phyloP scores from a whole-genome alignment of 257 asterid species.

The Eucommia ulmoides region DNA sequence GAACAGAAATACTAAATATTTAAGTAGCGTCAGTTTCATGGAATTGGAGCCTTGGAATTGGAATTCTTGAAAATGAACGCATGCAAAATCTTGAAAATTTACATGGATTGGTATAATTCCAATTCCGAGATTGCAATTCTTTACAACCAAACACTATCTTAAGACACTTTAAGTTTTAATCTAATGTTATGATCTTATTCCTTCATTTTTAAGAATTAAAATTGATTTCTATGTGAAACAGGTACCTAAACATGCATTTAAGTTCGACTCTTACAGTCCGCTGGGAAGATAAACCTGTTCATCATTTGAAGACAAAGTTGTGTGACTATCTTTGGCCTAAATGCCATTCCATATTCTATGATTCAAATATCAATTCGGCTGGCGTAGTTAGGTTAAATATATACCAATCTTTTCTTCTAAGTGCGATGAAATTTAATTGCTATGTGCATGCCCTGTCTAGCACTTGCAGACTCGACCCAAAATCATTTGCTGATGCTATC shows the following conservation, averaged over 20 bases:
- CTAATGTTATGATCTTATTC: neutral
- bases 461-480: conserved; percentile 30
- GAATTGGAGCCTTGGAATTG: no score
- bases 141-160: no score
- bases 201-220: neutral
- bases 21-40: no score
- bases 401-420: conserved; percentile 64
- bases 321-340: conserved; percentile 52
- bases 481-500: conserved; percentile 27
- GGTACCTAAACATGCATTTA: conserved; percentile 55
- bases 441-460: conserved; percentile 35
- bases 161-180: no score
- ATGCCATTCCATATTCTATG: conserved; percentile 79
- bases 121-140: no score
- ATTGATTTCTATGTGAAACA: no score
- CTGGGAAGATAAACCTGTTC: conserved; percentile 39
- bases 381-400: conserved; percentile 76
- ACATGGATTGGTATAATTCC: no score
- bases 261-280: conserved; percentile 57
- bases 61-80: no score
- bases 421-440: conserved; percentile 80
- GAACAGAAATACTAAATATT: no score
- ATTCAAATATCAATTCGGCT: conserved; percentile 64
- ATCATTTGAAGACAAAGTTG: conserved; percentile 41
- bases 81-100: no score